Conservation (phyloP, 2,329 filamentous ascomycete species). For the Fusarium bactridioides region DNA sequence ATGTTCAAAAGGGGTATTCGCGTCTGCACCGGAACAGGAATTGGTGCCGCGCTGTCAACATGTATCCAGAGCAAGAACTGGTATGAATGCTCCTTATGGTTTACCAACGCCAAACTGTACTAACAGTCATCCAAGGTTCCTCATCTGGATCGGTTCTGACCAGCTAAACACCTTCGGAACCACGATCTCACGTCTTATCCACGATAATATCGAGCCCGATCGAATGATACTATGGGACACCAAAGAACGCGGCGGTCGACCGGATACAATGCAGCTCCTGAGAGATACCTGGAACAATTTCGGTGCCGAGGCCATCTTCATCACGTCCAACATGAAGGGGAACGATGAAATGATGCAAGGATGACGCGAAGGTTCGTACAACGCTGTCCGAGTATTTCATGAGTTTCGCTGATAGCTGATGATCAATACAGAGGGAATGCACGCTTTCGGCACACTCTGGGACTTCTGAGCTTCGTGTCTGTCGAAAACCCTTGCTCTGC, state of each 20-base stretch:
- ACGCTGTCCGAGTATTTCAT: rapidly evolving
- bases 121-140: not conserved
- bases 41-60: not conserved
- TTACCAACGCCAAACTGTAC: rapidly evolving
- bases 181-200: not conserved
- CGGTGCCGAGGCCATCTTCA: not conserved
- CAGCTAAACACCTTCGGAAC: not conserved
- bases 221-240: slow-evolving; percentile 7
- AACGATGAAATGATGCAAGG: slow-evolving; percentile 1
- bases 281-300: not conserved
- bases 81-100: rapidly evolving
- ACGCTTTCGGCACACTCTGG: not conserved
- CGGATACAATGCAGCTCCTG: not conserved
- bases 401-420: not conserved
- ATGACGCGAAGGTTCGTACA: not conserved
- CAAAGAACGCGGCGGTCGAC: not conserved
- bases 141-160: not conserved
- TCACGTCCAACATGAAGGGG: not conserved
- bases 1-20: slow-evolving; percentile 1
- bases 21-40: not conserved
- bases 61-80: slow-evolving; percentile 3
- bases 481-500: rapidly evolving
- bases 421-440: not conserved
- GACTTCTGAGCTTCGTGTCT: not conserved
- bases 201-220: not conserved